Base-by-base conservation (phyloP, 2,329 filamentous ascomycete species). In the Fusarium sp. region DNA sequence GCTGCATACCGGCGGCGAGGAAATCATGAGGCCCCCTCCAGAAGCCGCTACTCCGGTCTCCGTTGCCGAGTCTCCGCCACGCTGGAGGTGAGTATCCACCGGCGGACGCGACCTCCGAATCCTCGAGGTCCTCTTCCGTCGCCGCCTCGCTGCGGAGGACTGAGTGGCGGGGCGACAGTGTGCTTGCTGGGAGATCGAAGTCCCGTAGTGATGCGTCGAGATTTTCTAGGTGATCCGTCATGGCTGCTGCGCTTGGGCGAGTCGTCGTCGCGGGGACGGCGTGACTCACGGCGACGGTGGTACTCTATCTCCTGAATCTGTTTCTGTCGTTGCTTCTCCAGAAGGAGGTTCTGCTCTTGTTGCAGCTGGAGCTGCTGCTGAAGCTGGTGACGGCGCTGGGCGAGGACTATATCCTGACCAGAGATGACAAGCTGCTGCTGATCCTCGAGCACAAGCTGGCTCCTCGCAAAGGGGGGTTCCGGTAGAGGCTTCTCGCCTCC, bases 1-100 rank as follows among this genome's bases (percentile, higher is more conserved):
- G 73, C 65, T 74, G 74, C 27, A 88, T 83, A 62, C 85, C 82
- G 65, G 85, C 82, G 68, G 85, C 87, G 47, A 89, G 84, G 11
- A 86, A 83, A 76, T 91, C 88, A 77, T 91, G 88, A 69, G 79
- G 80, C n/a, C 79, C 76, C 76, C 88, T 88, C 88, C 92, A 91
- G 80, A 91, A 91, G 73, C 88, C 88, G 78, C 85, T 88, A 81
- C 86, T 89, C 79, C 87, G 85, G 74, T 86, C 85, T 77, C 88
- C 89, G 86, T 90, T 90, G 84, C 85, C 87, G 82, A 90, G 88
- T 74, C 88, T 88, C 79, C 88, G 86, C 89, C 89, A 91, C 57
- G 89, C 89, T 73, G 89, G 89, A 66, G 89, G 89, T 78, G 87
- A 90, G 84, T 88, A 91, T 71, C 88, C 88, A 86, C 88, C 88